Evolutionary conservation across 2,329 filamentous ascomycete genomes (phyloP), one percentile per base, ranked within the genome.

Genomic region (Colletotrichum camelliae): DNA sequence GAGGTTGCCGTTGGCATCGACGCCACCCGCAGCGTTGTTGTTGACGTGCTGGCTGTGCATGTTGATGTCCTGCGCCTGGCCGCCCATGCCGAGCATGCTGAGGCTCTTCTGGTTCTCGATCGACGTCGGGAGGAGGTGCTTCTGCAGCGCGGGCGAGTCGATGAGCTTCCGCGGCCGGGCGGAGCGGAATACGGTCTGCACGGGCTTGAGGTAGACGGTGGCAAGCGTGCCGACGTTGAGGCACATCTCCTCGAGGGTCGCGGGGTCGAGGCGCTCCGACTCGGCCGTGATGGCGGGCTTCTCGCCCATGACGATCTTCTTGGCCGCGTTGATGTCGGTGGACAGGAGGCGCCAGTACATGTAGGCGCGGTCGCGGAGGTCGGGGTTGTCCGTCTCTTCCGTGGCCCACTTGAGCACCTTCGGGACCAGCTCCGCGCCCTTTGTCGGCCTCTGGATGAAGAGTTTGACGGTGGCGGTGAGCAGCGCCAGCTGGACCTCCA

Each of bases 321-420:
- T 97, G 3, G 97, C 97, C 1, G 94, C 92, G 66, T 93, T 93
- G 79, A 98, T 96, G 83, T 98, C 96, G 1, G 96, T 97, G 2
- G 96, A 98, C 2, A 99, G 90, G 16, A 99, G 90, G 6, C 97
- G 95, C 97, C 97, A 99, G 88, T 99, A 99, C 96, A 99, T 98
- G 88, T 98, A 99, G 0, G 97, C 97, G 80, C 97, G 90, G 84
- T 99, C 97, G 78, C 97, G 93, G 33, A 99, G 91, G 85, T 99
- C 97, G 1, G 97, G 97, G 84, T 99, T 98, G 82, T 99, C 97
- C n/a, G 96, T 98, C 84, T 98, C 97, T 84, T 98, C 97, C 0
- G 97, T 99, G 6, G 97, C 97, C 96, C 97, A 98, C 85, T 98
- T 98, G 67, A 99, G 88, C 4, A 98, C 96, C 81, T 96, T 96